Base-by-base conservation (phyloP, 2,329 filamentous ascomycete species). In the Neophaeococcomyces mojaviensis region DNA sequence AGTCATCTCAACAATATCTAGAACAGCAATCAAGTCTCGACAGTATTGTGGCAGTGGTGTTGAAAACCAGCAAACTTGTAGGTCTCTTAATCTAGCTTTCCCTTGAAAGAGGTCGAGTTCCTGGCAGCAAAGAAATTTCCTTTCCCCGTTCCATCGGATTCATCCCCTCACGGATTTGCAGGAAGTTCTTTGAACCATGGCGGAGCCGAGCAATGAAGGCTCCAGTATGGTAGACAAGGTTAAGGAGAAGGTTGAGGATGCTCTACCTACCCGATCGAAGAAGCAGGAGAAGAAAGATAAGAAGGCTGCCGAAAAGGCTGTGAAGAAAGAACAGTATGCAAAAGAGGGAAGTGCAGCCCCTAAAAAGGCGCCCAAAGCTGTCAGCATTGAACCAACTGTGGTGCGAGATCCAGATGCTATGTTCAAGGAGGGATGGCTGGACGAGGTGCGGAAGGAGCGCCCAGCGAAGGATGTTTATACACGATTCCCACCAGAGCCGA, bases 401-500 rank as follows among this genome's bases (percentile, higher is more conserved):
- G 58, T 65, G 15, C 59, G 59, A 38, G 70, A 73, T 39, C 68
- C 69, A 0, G 75, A 86, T 51, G 72, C 76, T 54, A 88, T 89
- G 77, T 90, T 89, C 72, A 86, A 86, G 68, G 76, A 81, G 59
- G 86, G 85, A 32, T 90, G 88, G 67, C 73, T 89, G 30, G 72
- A 76, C 42, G 79, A 83, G 3, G 83, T 89, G 24, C 86, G 82
- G 67, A 77, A 81, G 50, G 77, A 84, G 64, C 74, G 79, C 39
- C 81, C 81, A 2, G 69, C 72, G 36, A 77, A 76, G 49, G 61
- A 66, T 42, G 67, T 73, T 15, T 56, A 82, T 39, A 88, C 84
- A 3, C 79, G 85, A 55, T 89, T 90, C 61, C 86, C 86, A 2
- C 86, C 86, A 16, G 86, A 90, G 67, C 92, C 92, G 39, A 97